Evolutionary conservation across 805 yeast genomes (phyloP), one percentile per base, ranked within the genome.

Genomic region (Candida michaelii): DNA sequence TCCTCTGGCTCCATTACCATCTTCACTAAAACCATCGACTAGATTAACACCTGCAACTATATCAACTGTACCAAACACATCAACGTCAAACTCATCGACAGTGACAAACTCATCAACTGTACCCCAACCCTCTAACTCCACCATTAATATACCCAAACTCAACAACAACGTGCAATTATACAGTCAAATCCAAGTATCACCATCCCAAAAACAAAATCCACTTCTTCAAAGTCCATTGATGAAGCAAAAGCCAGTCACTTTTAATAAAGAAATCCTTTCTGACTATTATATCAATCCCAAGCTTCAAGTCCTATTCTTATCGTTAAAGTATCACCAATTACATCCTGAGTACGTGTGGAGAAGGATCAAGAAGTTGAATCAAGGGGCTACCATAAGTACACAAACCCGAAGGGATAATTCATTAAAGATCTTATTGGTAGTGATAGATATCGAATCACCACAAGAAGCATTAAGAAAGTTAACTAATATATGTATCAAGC

Each of bases 171-270:
- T 40, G 27, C 56, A 41, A 33, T 40, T 45, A 48, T 53, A 46
- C 35, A 40, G 39, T 31, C 49, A 50, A 2, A 70, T 82, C 0
- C 72, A 76, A 31, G 86, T 85, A 4, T 76, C 82, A 31, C 76
- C 78, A 30, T 72, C 83, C 0, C 93, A 86, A 56, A 79, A 75
- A 37, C 90, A 87, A 1, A 86, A 86, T 54, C 91, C 91, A 5
- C 58, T 85, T 30, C 61, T 86, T 6, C 73, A 74, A 35, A 66
- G 71, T 24, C 62, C 73, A 3, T 46, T 57, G 42, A 59, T 85
- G 57, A 77, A 76, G 35, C 72, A 71, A 36, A 74, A 71, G 0
- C 76, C 69, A 42, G 79, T 67, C 76, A 77, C 80, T 51, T 80
- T 58, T 66, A 82, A 74, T 72, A 46, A 71, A 63, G 50, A 74